Percentiles rank a stretch among this genome's conserved stretches.
These are phyloP conservation scores for Apiotrichum gamsii DNA, from an alignment of 1,284 basidiomycete species.

Conservation along the genomic window DNA sequence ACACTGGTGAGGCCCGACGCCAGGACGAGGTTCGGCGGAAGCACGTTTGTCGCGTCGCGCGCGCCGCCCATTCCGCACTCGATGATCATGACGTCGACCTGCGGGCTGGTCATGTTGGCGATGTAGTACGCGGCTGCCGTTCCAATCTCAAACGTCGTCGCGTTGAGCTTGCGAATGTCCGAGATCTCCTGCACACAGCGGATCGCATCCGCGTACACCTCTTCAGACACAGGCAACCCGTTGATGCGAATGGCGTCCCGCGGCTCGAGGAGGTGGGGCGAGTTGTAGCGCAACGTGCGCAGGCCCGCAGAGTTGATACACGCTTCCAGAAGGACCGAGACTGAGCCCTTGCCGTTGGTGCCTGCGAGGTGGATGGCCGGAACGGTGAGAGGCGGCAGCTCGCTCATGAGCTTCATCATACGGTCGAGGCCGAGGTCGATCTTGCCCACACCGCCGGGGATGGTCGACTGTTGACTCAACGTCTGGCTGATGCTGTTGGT, in stretches of 20 bases:
- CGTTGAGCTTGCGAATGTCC: slow-evolving; percentile 49
- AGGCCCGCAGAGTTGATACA: slow-evolving; percentile 59
- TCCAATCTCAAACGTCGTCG: slow-evolving; percentile 76
- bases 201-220: slow-evolving; percentile 54
- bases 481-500: neutral
- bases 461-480: neutral
- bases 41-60: slow-evolving; percentile 87
- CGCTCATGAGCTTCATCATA: slow-evolving; percentile 56
- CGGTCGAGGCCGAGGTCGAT: slow-evolving; percentile 75
- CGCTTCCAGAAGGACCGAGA: slow-evolving; percentile 73
- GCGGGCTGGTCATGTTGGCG: slow-evolving; percentile 56
- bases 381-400: slow-evolving; percentile 62
- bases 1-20: slow-evolving; percentile 78
- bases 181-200: slow-evolving; percentile 55
- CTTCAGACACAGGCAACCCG: slow-evolving; percentile 53
- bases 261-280: slow-evolving; percentile 77
- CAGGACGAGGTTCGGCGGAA: slow-evolving; percentile 63
- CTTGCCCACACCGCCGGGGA: slow-evolving; percentile 23
- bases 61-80: slow-evolving; percentile 95
- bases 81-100: slow-evolving; percentile 73
- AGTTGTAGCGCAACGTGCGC: slow-evolving; percentile 79
- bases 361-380: slow-evolving; percentile 91
- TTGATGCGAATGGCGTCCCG: slow-evolving; percentile 73
- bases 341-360: slow-evolving; percentile 96
- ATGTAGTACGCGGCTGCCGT: slow-evolving; percentile 67